Evolutionary conservation across 2,329 filamentous ascomycete species (phyloP), one percentile per base, ranked within the genome.

Genomic region (Alternaria sp.): DNA sequence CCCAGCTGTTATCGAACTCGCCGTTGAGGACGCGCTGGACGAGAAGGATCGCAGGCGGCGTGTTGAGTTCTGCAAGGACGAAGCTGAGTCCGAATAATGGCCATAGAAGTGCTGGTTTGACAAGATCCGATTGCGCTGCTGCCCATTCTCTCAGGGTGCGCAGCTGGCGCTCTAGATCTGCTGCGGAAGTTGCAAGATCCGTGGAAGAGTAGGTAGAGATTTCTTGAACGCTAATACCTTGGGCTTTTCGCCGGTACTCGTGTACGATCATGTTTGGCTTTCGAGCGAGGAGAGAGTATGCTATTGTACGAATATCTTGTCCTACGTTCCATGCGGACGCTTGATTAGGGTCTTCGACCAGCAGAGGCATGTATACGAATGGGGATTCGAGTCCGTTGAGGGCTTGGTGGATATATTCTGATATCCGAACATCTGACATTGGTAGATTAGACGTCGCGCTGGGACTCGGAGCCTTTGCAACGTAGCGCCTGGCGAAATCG

Each of bases 331-430:
- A 84, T 6, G 81, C 81, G 2, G 81, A 80, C 38, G 77, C 74
- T 52, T 78, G 74, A 12, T 73, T 71, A 0, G 81, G 74, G 57
- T 84, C 82, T 57, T 84, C 82, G 12, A 88, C 78, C 0, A 93
- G 75, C 22, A 89, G 82, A 0, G 90, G 89, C 1, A 93, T 82
- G 72, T 90, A 94, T 12, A 92, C 83, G 41, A 54, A 50, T 8
- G 65, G 64, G 1, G 65, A 59, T 3, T 75, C 63, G 68, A 61
- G 51, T 5, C 48, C 34, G 12, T 51, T 55, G 11, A 70, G 40
- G 8, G 66, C 51, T 63, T 76, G 68, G 44, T 75, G 58, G 0
- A 76, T 63, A 22, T 72, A 71, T 30, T 79, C 77, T 5, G 76
- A 79, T 14, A 75, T 46, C 30, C 77, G 71, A 7, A 74, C 76